A percentile compares a stretch with the other conserved stretches of the same genome.
Conservation (phyloP, 2,329 filamentous ascomycete genomes). For the Trichophyton verrucosum region DNA sequence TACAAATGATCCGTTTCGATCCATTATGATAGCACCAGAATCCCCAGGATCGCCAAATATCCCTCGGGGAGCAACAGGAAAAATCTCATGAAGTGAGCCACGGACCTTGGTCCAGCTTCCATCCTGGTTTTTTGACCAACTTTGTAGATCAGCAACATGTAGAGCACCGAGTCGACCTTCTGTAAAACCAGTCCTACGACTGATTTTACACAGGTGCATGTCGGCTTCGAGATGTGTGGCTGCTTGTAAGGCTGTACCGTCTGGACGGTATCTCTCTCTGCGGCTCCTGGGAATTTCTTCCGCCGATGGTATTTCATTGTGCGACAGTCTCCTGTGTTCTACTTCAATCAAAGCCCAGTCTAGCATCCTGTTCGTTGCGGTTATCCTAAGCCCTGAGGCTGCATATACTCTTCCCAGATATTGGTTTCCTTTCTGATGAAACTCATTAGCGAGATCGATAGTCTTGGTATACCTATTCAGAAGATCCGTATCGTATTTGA, state of each 20-base stretch:
- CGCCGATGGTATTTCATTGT: background rate
- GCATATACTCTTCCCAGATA: background rate
- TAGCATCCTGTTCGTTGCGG: background rate
- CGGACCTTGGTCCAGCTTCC: background rate
- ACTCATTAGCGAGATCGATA: background rate
- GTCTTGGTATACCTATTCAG: background rate
- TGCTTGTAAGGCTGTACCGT: background rate
- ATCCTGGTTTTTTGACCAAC: background rate
- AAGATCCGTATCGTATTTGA: background rate
- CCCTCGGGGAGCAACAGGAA: background rate
- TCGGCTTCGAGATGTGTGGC: background rate
- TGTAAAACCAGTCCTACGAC: background rate
- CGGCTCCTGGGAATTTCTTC: background rate
- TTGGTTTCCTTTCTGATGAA: background rate
- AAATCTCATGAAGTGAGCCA: background rate
- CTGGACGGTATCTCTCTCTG: background rate
- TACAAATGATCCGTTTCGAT: background rate
- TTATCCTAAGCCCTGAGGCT: background rate
- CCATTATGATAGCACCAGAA: background rate
- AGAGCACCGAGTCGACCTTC: background rate
- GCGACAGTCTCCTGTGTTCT: background rate
- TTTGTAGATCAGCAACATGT: background rate
- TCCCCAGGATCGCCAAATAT: background rate
- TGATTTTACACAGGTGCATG: background rate
- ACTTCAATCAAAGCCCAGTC: background rate